Percentiles rank a stretch among this genome's conserved stretches.
phyloP scores from a whole-genome alignment of 805 yeast genomes.

The Limtongozyma cylindracea region DNA sequence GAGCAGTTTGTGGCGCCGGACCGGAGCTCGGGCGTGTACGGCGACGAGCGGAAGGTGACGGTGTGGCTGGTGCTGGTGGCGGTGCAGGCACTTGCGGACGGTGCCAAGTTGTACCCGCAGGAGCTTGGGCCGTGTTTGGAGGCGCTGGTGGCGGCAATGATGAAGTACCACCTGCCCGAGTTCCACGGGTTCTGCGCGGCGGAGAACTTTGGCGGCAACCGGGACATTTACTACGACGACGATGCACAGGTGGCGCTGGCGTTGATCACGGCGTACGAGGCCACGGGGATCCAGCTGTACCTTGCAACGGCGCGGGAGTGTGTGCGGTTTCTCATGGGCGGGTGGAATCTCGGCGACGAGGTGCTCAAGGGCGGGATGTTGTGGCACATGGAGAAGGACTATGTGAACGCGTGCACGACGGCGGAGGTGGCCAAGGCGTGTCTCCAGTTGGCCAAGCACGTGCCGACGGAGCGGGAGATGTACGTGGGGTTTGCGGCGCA shows the following conservation, averaged over 20 bases:
- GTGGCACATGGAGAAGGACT: constrained; percentile 39
- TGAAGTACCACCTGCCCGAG: constrained; percentile 21
- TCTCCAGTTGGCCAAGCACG: constrained; percentile 24
- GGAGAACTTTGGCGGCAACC: constrained; percentile 28
- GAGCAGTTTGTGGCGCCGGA: constrained; percentile 12
- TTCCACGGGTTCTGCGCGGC: constrained; percentile 40
- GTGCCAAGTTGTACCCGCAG: constrained; percentile 23
- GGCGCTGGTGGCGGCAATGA: constrained; percentile 22
- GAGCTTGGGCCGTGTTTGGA: constrained; percentile 26
- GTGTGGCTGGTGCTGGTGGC: constrained; percentile 51
- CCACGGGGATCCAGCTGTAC: constrained; percentile 25
- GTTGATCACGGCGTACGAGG: constrained; percentile 40
- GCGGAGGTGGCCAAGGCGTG: constrained; percentile 43
- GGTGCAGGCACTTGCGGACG: constrained; percentile 43
- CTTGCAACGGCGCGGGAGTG: constrained; percentile 31
- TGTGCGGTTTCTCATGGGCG: constrained; percentile 37
- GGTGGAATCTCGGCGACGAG: constrained; percentile 26
- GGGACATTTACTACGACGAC: constrained; percentile 48
- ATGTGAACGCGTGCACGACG: constrained; percentile 40
- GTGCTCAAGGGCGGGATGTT: constrained; percentile 31
- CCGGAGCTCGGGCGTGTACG: constrained; percentile 14
- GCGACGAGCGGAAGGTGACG: constrained; percentile 25
- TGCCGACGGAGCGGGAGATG: constrained; percentile 18
- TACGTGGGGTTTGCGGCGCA: constrained; percentile 32
- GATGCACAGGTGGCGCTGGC: constrained; percentile 54